Evolutionary conservation across 805 yeast genomes (phyloP).

Genomic region (Candida morakotiae): DNA sequence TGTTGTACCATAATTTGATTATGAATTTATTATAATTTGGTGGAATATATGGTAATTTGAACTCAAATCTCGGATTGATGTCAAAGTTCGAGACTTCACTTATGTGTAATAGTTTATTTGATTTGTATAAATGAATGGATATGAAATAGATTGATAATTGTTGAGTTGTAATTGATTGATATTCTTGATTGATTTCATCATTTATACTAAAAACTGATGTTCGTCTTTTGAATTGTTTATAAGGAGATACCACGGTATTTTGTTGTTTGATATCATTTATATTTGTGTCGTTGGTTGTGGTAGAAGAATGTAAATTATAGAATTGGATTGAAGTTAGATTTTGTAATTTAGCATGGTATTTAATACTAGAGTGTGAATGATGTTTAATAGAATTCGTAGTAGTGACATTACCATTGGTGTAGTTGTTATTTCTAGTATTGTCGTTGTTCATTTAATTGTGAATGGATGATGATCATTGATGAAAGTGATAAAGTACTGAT

Average conservation of each 20-base stretch:
- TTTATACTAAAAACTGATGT: neutral
- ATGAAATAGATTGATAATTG: neutral
- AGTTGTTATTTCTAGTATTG: no score
- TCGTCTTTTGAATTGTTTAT: conserved; percentile 5
- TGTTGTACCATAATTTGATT: conserved; percentile 1
- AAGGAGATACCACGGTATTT: no score
- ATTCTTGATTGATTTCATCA: neutral
- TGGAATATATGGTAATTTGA: conserved; percentile 6
- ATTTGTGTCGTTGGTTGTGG: no score
- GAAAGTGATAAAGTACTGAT: no score
- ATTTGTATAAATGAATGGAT: conserved; percentile 3
- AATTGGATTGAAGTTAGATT: conserved; percentile 4
- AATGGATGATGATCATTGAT: no score
- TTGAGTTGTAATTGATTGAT: neutral
- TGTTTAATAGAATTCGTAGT: no score
- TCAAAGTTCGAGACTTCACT: conserved; percentile 3
- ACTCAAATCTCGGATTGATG: conserved; percentile 8
- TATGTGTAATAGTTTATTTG: conserved; percentile 6
- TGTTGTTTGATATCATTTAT: neutral
- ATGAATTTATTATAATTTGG: neutral
- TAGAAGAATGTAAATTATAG: conserved; percentile 1
- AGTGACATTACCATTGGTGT: no score
- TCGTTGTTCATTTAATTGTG: no score
- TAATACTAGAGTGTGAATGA: no score
- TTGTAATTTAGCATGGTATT: conserved; percentile 1